Evolutionary conservation across 805 yeast species (phyloP).

Genomic region (Candida methanosorbosa): DNA sequence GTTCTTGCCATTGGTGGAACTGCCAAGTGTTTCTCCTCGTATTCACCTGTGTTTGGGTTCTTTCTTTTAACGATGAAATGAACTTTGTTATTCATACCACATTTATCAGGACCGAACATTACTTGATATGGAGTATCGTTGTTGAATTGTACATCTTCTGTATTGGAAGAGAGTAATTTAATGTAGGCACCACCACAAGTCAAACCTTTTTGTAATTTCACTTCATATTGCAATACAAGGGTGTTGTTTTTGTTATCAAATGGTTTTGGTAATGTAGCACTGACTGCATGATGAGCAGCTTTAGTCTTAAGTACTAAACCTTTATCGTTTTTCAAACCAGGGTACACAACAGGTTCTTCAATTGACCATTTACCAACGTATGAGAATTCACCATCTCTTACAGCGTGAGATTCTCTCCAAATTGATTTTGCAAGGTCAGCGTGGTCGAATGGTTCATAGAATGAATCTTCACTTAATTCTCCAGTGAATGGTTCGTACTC

Average conservation of each 20-base stretch:
- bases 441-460: conserved; percentile 58
- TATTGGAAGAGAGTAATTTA: conserved; percentile 49
- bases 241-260: conserved; percentile 55
- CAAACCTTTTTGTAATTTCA: conserved; percentile 70
- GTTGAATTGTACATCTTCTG: conserved; percentile 38
- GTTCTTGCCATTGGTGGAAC: conserved; percentile 60
- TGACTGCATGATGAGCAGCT: conserved; percentile 79
- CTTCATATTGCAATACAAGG: conserved; percentile 83
- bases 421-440: conserved; percentile 11
- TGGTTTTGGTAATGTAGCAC: conserved; percentile 46
- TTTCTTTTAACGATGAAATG: conserved; percentile 64
- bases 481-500: conserved; percentile 29
- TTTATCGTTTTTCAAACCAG: conserved; percentile 56
- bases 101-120: conserved; percentile 93
- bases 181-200: conserved; percentile 88
- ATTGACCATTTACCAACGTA: conserved; percentile 74
- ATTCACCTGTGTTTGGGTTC: conserved; percentile 43
- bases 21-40: conserved; percentile 61
- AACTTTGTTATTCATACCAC: conserved; percentile 74
- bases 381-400: conserved; percentile 42
- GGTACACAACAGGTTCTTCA: conserved; percentile 49
- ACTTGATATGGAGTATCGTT: conserved; percentile 69
- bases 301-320: conserved; percentile 71
- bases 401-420: conserved; percentile 58
- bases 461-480: conserved; percentile 32